Evolutionary conservation across 1,284 basidiomycete species (phyloP).

Genomic region (Trichosporon sp.): DNA sequence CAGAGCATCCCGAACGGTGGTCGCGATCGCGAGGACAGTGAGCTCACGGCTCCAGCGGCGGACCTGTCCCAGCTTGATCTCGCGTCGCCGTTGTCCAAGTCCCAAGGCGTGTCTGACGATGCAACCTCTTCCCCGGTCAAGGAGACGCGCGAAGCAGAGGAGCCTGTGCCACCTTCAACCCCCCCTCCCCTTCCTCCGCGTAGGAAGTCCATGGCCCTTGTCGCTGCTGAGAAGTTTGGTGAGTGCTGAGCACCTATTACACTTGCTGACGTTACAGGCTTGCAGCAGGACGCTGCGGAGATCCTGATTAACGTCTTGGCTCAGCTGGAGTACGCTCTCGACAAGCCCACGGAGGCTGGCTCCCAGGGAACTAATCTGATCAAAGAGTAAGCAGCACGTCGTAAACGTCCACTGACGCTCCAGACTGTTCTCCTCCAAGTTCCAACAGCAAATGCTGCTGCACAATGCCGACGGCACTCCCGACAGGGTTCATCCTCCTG

Average conservation of each 20-base stretch:
- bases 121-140: background rate
- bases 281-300: slow-evolving; percentile 96
- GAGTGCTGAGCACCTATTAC: background rate
- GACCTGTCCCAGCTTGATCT: slow-evolving; percentile 28
- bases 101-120: background rate
- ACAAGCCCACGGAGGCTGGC: slow-evolving; percentile 59
- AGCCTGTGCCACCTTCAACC: background rate
- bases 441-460: slow-evolving; percentile 71
- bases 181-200: slow-evolving; percentile 27
- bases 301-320: slow-evolving; percentile 99
- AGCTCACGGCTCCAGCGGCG: slow-evolving; percentile 20
- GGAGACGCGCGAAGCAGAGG: background rate
- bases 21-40: slow-evolving; percentile 25
- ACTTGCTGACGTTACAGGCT: slow-evolving; percentile 39
- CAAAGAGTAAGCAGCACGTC: slow-evolving; percentile 64
- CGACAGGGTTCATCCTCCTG: slow-evolving; percentile 60
- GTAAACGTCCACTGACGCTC: background rate
- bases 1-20: background rate
- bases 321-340: slow-evolving; percentile 91
- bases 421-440: slow-evolving; percentile 86
- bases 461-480: slow-evolving; percentile 58
- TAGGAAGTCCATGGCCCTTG: slow-evolving; percentile 28
- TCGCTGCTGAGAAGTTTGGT: slow-evolving; percentile 58
- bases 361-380: slow-evolving; percentile 66
- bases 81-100: slow-evolving; percentile 21